phyloP scores from a whole-genome alignment of 2,329 filamentous ascomycete species.

The Colletotrichum sp. region DNA sequence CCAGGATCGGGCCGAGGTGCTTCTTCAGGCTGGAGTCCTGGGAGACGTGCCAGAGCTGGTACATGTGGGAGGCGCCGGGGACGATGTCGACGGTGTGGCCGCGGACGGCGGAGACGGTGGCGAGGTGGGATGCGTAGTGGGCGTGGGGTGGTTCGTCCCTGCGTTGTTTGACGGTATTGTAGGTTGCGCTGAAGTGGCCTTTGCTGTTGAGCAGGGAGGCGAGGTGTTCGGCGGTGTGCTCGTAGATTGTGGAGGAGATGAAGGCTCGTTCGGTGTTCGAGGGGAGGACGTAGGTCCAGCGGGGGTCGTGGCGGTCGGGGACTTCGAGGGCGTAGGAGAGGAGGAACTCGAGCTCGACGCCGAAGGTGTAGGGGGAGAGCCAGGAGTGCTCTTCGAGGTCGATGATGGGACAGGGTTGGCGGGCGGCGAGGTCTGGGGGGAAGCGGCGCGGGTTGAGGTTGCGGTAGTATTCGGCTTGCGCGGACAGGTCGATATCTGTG shows the following conservation, averaged over 20 bases:
- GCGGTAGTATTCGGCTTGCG: background rate
- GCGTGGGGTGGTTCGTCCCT: background rate
- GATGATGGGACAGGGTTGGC: background rate
- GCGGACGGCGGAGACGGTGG: background rate
- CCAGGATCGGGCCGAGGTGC: background rate
- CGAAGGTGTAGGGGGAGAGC: conserved; percentile 6
- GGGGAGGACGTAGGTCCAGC: background rate
- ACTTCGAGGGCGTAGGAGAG: background rate
- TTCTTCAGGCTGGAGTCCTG: background rate
- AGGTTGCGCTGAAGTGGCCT: background rate
- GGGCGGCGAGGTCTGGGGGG: background rate
- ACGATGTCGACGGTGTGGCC: background rate
- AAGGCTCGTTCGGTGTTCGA: background rate
- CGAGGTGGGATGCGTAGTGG: background rate
- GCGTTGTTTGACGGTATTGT: background rate
- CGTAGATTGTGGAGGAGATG: background rate
- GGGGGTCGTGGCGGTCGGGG: background rate
- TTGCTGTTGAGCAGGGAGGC: background rate
- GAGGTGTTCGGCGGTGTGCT: background rate
- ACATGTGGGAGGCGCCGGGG: background rate
- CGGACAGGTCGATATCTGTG: background rate
- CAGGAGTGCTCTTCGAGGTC: background rate
- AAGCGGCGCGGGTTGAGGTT: background rate
- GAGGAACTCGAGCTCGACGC: conserved; percentile 15
- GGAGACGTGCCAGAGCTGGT: conserved; percentile 3